A percentile compares a stretch with the other conserved stretches of the same genome.
Evolutionary conservation across 805 yeast species (phyloP).

Genomic region (Maudiozyma bulderi): DNA sequence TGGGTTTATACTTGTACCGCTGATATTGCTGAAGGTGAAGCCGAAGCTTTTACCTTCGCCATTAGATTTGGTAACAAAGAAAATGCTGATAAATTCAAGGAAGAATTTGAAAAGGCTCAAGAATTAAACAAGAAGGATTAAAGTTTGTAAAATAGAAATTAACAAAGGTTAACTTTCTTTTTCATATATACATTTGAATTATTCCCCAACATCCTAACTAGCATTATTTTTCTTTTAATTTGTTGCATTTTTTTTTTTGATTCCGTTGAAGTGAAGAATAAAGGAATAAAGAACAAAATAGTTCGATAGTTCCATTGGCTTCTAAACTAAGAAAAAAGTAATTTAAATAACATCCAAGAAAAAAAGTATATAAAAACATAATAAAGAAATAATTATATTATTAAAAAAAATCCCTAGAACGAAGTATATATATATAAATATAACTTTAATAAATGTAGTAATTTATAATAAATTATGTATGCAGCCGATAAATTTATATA

Average conservation of each 20-base stretch:
- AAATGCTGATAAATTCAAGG: constrained; percentile 92
- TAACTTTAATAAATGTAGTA: neutral
- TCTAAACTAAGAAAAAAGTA: neutral
- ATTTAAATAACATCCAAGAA: neutral
- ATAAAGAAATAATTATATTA: neutral
- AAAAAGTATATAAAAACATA: neutral
- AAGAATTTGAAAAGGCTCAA: constrained; percentile 81
- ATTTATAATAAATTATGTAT: neutral
- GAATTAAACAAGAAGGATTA: constrained; percentile 42
- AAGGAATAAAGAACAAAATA: too few species aligned
- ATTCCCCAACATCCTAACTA: too few species aligned
- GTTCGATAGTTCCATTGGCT: neutral
- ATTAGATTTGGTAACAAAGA: constrained; percentile 88
- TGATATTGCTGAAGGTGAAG: constrained; percentile 89
- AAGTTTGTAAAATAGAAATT: neutral
- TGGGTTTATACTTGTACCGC: constrained; percentile 97
- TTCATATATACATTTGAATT: too few species aligned
- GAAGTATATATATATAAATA: neutral
- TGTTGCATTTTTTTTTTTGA: neutral
- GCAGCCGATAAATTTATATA: neutral
- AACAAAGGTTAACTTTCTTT: neutral
- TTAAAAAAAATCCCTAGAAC: neutral
- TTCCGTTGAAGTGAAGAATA: neutral
- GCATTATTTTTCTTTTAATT: neutral
- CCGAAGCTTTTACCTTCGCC: constrained; percentile 94